Evolutionary conservation across 768 basidiomycete species (phyloP), one percentile per base, ranked within the genome.

Genomic region (Phanerochaete sordida): DNA sequence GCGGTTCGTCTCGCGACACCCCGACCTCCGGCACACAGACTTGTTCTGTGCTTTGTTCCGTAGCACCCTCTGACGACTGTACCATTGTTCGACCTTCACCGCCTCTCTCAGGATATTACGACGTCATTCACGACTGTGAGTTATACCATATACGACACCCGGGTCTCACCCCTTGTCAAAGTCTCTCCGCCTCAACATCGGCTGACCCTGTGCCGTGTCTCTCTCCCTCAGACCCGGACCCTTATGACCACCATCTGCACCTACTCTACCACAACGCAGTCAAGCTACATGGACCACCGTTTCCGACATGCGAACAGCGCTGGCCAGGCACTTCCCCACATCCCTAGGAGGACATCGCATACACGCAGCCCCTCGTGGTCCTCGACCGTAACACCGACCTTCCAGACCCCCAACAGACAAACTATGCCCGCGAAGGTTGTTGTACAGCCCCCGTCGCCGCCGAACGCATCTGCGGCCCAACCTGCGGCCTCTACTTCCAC

Each of bases 241-340:
- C 56, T 57, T 62, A 62, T 62, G 61, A 62, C 62, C 49, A 52
- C 58, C 26, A 49, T 60, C 56, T 61, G 51, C 51, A 6, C 62
- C 15, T 51, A 45, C 57, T 51, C 63, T 30, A 60, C 62, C 44
- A 51, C 66, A 24, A 62, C 59, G 39, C 64, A 62, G 35, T 56
- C 51, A n/a, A 35, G 15, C 43, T 43, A 45, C 50, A 63, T 71
- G 62, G 61, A 65, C 45, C 60, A 56, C 66, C 64, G 61, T 44
- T 66, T 64, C 66, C 67, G 68, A 58, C 65, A 70, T 59, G 74
- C 83, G 44, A 89, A 86, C 70, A 72, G 77, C 30, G 84, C 88
- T 31, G 79, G 82, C 2, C 75, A 75, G 8, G 81, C 87, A 57
- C 80, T 88, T n/a, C 87, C 87, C 16, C 75, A 81, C 53, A 77